Conservation (phyloP, 306 rosid species). For the Amphicarpaea edgeworthii region DNA sequence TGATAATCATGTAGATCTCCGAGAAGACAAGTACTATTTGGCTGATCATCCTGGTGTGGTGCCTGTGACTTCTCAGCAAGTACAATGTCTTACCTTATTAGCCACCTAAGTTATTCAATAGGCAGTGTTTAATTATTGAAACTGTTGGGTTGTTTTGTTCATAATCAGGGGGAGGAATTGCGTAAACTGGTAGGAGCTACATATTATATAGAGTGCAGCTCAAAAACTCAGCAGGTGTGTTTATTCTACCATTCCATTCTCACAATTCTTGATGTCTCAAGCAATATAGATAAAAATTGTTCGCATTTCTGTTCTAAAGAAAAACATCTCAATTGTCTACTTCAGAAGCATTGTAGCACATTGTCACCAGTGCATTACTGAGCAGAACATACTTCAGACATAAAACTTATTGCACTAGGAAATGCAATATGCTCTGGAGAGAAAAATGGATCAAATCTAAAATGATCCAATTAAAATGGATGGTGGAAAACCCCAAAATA, state of each 20-base stretch:
- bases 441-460: background rate
- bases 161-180: slow-evolving; percentile 82
- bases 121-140: slow-evolving; percentile 28
- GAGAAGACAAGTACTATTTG: slow-evolving; percentile 82
- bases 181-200: slow-evolving; percentile 80
- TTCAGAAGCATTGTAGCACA: slow-evolving; percentile 26
- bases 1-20: slow-evolving; percentile 65
- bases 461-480: background rate
- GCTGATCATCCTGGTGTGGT: slow-evolving; percentile 85
- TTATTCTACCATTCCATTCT: slow-evolving; percentile 22
- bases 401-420: slow-evolving; percentile 1
- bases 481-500: background rate
- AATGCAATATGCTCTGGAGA: slow-evolving; percentile 7
- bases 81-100: slow-evolving; percentile 40
- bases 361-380: slow-evolving; percentile 24
- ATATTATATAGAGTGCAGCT: slow-evolving; percentile 85
- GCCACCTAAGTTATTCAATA: slow-evolving; percentile 30
- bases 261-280: background rate
- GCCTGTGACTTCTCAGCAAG: slow-evolving; percentile 83
- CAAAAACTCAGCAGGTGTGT: slow-evolving; percentile 89
- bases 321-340: slow-evolving; percentile 18
- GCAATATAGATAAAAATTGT: background rate
- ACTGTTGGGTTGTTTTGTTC: slow-evolving; percentile 37
- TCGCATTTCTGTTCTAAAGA: background rate
- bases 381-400: slow-evolving; percentile 14